Evolutionary conservation across 495 filamentous ascomycete species (phyloP), one percentile per base, ranked within the genome.

Genomic region (Pseudomonodictys pantanalensis): DNA sequence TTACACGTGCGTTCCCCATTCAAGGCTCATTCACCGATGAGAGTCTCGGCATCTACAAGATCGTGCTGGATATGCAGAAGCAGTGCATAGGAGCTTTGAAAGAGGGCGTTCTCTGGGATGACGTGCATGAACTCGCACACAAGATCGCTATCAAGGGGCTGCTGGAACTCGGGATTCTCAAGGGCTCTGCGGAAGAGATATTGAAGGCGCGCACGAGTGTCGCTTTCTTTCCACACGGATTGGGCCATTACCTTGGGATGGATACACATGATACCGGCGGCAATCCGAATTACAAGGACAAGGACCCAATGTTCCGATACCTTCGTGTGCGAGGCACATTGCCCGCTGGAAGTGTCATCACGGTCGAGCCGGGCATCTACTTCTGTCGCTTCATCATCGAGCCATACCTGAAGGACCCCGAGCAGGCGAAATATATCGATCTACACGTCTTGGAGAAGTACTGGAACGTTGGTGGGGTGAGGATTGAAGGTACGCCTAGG

Each of bases 201-300:
- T 78, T 95, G 62, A 80, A 82, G 30, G 79, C 78, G 46, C 76
- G 90, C 41, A 86, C 89, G 35, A 92, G 87, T 61, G 85, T 87
- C 1, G 90, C 91, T 5, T 97, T 97, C 77, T 88, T 96, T 69
- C 92, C 92, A 3, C 92, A 97, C 69, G 92, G 92, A 5, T 77
- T 97, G 3, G 92, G 92, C 0, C 91, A 97, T 70, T 92, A 95
- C 65, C 77, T 97, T 8, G 92, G 92, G 47, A 89, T 97, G 87
- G 92, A 97, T 72, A 95, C 90, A 6, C 92, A 97, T 74, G 92
- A 97, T 68, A 88, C 86, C 1, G 92, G 91, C 56, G 92, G 91
- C 18, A 83, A 93, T 69, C 80, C 91, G 1, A 88, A 96, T 70
- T 95, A 96, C 62, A 76, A 76, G 38, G 95, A 97, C 67, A 74